A percentile compares a stretch with the other conserved stretches of the same genome.
These are phyloP conservation scores for Gossypium davidsonii DNA, from an alignment of 441 rosid species.

Conservation along the genomic window DNA sequence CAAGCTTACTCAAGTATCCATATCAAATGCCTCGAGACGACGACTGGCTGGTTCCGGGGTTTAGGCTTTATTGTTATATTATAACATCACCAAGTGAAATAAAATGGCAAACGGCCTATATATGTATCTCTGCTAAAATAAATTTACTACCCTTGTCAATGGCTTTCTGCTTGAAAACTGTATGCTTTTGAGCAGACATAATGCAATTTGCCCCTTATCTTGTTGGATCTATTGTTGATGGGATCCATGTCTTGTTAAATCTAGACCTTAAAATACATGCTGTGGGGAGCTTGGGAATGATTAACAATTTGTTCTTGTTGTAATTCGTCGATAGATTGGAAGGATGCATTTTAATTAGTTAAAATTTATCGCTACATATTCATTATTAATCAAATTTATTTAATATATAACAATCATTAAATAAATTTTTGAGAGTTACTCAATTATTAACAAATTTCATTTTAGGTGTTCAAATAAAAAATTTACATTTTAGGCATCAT, in stretches of 20 bases:
- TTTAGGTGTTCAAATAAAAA: too few species aligned
- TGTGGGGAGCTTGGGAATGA: not conserved
- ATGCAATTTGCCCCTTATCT: not conserved
- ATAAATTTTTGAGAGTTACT: too few species aligned
- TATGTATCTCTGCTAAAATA: not conserved
- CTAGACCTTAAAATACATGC: not conserved
- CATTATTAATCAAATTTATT: too few species aligned
- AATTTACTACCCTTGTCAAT: not conserved
- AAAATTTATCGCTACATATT: too few species aligned
- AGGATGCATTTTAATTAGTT: not conserved
- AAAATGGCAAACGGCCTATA: not conserved
- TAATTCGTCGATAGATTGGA: not conserved
- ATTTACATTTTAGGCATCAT: too few species aligned
- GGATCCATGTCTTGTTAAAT: not conserved
- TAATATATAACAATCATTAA: too few species aligned
- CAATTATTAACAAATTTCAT: too few species aligned
- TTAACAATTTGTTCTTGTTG: not conserved
- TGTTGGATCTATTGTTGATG: not conserved
- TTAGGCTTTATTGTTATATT: conserved; percentile 10
- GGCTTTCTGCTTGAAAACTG: not conserved
- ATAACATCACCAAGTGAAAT: conserved; percentile 4
- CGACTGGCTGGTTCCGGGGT: conserved; percentile 68
- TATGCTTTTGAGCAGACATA: not conserved
- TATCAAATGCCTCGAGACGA: conserved; percentile 82
- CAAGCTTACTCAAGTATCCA: conserved; percentile 58